These are phyloP conservation scores for Lobosporangium transversale DNA, from an alignment of 192 early-diverging fungal species.

Conservation along the genomic window DNA sequence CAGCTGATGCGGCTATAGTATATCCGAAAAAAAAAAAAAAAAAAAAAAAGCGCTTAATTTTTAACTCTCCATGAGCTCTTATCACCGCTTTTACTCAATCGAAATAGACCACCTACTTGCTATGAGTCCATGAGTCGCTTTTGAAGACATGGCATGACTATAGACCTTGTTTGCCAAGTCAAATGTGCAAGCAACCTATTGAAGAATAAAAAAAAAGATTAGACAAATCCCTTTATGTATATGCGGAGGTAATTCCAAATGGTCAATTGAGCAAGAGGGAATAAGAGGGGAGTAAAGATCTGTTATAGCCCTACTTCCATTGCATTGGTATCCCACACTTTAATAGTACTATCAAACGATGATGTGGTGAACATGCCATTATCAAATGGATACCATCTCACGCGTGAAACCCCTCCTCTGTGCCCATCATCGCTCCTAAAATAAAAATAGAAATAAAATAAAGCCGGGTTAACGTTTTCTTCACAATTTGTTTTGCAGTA, in stretches of 20 bases:
- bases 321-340: slow-evolving; percentile 83
- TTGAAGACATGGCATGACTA: slow-evolving; percentile 78
- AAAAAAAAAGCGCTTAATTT: not conserved
- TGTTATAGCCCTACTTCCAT: slow-evolving; percentile 75
- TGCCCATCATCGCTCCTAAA: slow-evolving; percentile 64
- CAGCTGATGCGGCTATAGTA: slow-evolving; percentile 67
- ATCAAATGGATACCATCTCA: slow-evolving; percentile 87
- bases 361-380: slow-evolving; percentile 85
- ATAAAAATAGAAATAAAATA: slow-evolving; percentile 28
- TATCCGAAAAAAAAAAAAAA: not conserved
- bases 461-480: slow-evolving; percentile 7
- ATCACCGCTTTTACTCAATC: too few relatives aligned
- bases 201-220: not conserved
- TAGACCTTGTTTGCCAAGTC: slow-evolving; percentile 74
- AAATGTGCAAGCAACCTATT: slow-evolving; percentile 71
- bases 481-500: not conserved
- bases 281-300: too few relatives aligned
- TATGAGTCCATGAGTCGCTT: slow-evolving; percentile 78
- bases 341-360: slow-evolving; percentile 80
- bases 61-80: too few relatives aligned
- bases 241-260: slow-evolving; percentile 10
- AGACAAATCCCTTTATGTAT: not conserved
- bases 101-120: slow-evolving; percentile 64
- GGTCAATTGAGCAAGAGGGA: too few relatives aligned
- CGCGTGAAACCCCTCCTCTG: slow-evolving; percentile 70